Base-by-base conservation (phyloP, 2,329 filamentous ascomycete genomes). In the Pseudogymnoascus sp. region DNA sequence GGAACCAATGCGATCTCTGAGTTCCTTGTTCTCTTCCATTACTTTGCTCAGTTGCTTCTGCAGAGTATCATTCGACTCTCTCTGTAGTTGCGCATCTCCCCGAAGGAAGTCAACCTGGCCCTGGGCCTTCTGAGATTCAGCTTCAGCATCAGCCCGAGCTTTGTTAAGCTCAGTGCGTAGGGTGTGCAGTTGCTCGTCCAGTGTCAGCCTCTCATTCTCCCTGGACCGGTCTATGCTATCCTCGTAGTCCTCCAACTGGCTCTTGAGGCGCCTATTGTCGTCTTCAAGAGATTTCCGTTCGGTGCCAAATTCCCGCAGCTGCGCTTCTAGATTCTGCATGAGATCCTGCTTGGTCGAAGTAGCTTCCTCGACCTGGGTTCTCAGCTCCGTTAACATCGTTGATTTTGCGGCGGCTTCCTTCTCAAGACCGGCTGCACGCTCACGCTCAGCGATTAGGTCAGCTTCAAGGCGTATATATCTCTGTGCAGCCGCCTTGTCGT, bases 331-430 rank as follows among this genome's bases (percentile, higher is more conserved):
- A 70, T 99, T 99, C 65, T 90, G 88, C 75, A 99, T 85, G 8
- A 99, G 83, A 72, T 97, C 94, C 67, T 89, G 89, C 73, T 99
- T 99, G 1, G 89, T 97, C 2, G 90, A 92, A 67, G 94, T 90
- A 5, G 85, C 90, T 72, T 97, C 93, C 65, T 94, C 85, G 64
- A 96, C 82, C 68, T 86, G 87, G 69, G 78, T 82, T 76, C 81
- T 86, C 70, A 82, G 83, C 67, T 84, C 81, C 67, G 77, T 81
- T 70, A 83, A 83, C 66, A 80, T 81, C 58, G 78, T 83, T 65
- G 72, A 77, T 59, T 81, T 80, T 2, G 77, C 75, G 60, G 81
- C 79, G 2, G 88, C 80, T 64, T 95, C 89, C 67, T 86, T 87
- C 65, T 93, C 87, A 9, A 94, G 74, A 4, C 77, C 78, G 9